Conservation (phyloP, 2,329 filamentous ascomycete genomes). For the Colletotrichum zoysiae region DNA sequence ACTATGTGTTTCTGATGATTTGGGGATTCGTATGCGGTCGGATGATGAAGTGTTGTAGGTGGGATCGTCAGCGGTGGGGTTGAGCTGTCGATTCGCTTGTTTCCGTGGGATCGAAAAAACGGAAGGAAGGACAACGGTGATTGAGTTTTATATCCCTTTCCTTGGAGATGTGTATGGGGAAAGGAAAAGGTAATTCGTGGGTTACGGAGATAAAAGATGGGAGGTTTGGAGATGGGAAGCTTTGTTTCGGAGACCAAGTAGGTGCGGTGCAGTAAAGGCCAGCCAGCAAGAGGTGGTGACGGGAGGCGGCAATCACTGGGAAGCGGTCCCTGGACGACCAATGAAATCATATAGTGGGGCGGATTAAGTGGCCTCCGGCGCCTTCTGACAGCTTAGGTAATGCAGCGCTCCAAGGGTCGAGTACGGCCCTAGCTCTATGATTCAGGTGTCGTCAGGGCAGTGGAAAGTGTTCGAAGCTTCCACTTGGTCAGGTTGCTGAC, state of each 20-base stretch:
- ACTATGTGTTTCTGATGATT: slow-evolving; percentile 43
- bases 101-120: slow-evolving; percentile 15
- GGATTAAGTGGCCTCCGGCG: slow-evolving; percentile 43
- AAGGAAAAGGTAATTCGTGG: slow-evolving; percentile 31
- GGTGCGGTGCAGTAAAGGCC: slow-evolving; percentile 33
- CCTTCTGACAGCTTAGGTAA: slow-evolving; percentile 39
- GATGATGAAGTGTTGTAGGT: slow-evolving; percentile 24
- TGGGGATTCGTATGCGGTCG: slow-evolving; percentile 26
- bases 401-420: slow-evolving; percentile 17
- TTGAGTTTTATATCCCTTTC: slow-evolving; percentile 29
- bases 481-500: slow-evolving; percentile 41
- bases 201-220: slow-evolving; percentile 38
- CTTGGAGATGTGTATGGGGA: slow-evolving; percentile 16
- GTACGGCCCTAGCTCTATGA: slow-evolving; percentile 41
- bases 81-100: slow-evolving; percentile 25
- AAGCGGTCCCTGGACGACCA: slow-evolving; percentile 37
- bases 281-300: slow-evolving; percentile 33
- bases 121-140: slow-evolving; percentile 16
- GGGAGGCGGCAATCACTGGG: slow-evolving; percentile 38
- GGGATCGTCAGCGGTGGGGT: slow-evolving; percentile 38
- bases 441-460: slow-evolving; percentile 38
- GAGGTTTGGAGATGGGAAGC: slow-evolving; percentile 32
- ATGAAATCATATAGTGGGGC: slow-evolving; percentile 43
- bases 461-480: slow-evolving; percentile 43
- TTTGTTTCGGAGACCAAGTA: slow-evolving; percentile 35